Percentiles rank a stretch among this genome's conserved stretches.
Conservation (phyloP, 257 asterid genomes). For the Penstemon barbatus region DNA sequence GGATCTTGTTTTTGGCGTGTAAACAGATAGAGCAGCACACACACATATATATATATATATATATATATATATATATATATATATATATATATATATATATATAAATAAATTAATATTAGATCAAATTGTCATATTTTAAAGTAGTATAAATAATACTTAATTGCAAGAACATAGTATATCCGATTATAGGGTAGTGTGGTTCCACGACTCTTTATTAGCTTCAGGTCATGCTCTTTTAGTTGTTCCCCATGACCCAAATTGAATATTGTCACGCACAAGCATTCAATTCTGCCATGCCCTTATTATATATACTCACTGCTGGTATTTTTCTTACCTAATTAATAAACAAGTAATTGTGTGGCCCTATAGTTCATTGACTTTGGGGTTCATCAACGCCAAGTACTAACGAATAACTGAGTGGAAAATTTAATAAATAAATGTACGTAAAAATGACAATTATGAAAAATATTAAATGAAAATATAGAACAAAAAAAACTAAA, state of each 20-base stretch:
- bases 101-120: too few species aligned
- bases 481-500: too few species aligned
- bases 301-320: neutral
- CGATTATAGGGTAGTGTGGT: conserved; percentile 25
- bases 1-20: conserved; percentile 24
- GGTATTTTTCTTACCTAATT: neutral
- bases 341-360: neutral
- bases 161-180: conserved; percentile 19
- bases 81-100: too few species aligned
- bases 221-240: conserved; percentile 30
- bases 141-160: neutral
- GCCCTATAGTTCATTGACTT: neutral
- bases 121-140: too few species aligned
- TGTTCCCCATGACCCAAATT: conserved; percentile 25
- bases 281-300: conserved; percentile 1
- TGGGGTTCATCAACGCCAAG: too few species aligned
- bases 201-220: conserved; percentile 35
- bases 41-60: too few species aligned
- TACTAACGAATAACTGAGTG: too few species aligned
- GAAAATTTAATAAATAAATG: too few species aligned
- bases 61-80: too few species aligned
- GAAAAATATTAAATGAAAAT: too few species aligned
- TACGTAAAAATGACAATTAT: too few species aligned
- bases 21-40: neutral
- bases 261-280: conserved; percentile 22